Evolutionary conservation across 2,329 filamentous ascomycete species (phyloP).

Genomic region (Cytospora schulzeri): DNA sequence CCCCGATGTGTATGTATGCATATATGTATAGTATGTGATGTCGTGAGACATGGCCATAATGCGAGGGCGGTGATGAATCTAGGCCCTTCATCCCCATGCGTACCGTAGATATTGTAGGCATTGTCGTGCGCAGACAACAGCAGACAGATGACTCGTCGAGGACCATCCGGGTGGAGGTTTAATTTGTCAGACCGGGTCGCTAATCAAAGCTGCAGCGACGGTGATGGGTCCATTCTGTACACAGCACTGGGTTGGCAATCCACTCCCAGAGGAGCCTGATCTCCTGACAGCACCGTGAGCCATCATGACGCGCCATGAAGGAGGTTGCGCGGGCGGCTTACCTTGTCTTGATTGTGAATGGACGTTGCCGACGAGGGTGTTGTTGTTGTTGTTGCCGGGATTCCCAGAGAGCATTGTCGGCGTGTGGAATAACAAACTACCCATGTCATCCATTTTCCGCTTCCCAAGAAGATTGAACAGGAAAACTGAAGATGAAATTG

Average conservation of each 20-base stretch:
- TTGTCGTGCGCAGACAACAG: background rate
- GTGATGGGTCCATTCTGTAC: background rate
- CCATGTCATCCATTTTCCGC: background rate
- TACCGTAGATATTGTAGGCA: background rate
- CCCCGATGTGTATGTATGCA: too few relatives aligned
- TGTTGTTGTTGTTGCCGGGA: too few relatives aligned
- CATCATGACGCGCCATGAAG: background rate
- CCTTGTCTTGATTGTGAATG: background rate
- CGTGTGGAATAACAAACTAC: background rate
- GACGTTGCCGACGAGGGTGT: background rate
- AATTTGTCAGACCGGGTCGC: background rate
- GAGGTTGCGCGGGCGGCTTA: background rate
- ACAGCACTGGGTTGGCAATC: background rate
- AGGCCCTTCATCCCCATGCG: too few relatives aligned
- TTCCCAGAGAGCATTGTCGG: too few relatives aligned
- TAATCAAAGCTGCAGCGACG: background rate
- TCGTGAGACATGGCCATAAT: too few relatives aligned
- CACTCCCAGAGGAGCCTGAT: background rate
- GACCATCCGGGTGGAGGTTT: background rate
- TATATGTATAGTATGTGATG: too few relatives aligned
- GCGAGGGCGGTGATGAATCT: too few relatives aligned
- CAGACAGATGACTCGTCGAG: background rate
- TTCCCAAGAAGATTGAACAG: background rate
- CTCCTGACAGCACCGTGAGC: background rate
- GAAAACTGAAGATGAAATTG: background rate